phyloP scores from a whole-genome alignment of 2,329 filamentous ascomycete species.

The Colletotrichum lini region DNA sequence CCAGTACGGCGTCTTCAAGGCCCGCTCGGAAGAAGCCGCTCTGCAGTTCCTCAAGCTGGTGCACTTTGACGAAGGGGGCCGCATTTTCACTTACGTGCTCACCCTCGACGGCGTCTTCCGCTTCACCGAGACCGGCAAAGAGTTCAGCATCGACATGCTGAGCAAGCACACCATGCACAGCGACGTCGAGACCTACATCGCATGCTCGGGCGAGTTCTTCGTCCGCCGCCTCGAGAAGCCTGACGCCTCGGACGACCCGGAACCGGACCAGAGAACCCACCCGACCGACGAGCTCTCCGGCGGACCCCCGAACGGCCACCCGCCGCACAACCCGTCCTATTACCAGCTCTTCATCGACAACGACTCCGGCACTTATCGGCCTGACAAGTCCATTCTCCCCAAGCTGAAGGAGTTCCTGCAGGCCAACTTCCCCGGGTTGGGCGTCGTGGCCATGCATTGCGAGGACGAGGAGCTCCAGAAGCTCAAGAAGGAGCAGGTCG shows the following conservation, averaged over 20 bases:
- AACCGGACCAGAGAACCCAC: slow-evolving; percentile 65
- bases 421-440: slow-evolving; percentile 82
- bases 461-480: slow-evolving; percentile 80
- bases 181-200: slow-evolving; percentile 91
- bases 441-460: slow-evolving; percentile 82
- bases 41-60: slow-evolving; percentile 87
- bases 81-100: slow-evolving; percentile 92
- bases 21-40: slow-evolving; percentile 79
- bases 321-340: slow-evolving; percentile 63
- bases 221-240: slow-evolving; percentile 76
- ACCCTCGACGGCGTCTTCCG: slow-evolving; percentile 89
- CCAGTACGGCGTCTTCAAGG: slow-evolving; percentile 76
- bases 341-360: slow-evolving; percentile 97
- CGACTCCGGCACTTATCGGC: slow-evolving; percentile 93
- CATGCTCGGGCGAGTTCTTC: slow-evolving; percentile 94
- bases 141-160: slow-evolving; percentile 93
- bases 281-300: slow-evolving; percentile 62
- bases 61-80: slow-evolving; percentile 87
- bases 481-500: slow-evolving; percentile 83
- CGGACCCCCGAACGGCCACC: slow-evolving; percentile 61
- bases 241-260: slow-evolving; percentile 57
- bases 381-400: slow-evolving; percentile 83
- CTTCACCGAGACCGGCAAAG: slow-evolving; percentile 95
- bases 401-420: slow-evolving; percentile 79
- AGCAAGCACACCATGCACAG: slow-evolving; percentile 98